Conservation (phyloP, 331 rosid genomes). For the Acacia pycnantha region DNA sequence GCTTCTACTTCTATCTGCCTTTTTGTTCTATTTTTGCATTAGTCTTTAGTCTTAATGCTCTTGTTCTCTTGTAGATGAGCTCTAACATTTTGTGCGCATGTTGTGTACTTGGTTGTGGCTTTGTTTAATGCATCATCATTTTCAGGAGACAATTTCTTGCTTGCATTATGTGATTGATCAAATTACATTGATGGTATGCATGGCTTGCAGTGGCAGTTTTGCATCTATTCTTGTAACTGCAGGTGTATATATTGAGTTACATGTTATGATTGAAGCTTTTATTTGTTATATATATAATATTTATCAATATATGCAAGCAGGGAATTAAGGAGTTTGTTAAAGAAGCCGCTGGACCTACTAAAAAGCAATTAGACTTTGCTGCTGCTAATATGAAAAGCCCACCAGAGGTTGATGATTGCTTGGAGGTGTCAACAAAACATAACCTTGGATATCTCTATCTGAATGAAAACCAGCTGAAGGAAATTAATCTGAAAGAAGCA, state of each 20-base stretch:
- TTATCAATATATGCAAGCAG: conserved; percentile 35
- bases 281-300: conserved; percentile 8
- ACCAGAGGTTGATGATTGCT: conserved; percentile 32
- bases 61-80: background rate
- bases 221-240: conserved; percentile 11
- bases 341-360: conserved; percentile 24
- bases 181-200: conserved; percentile 9
- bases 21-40: background rate
- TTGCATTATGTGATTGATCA: background rate
- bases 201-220: conserved; percentile 17
- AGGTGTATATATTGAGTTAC: conserved; percentile 17
- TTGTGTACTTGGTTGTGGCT: background rate
- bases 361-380: conserved; percentile 30
- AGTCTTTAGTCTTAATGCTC: background rate
- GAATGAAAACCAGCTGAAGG: conserved; percentile 29
- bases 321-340: conserved; percentile 36
- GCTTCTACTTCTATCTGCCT: background rate
- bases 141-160: background rate
- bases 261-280: conserved; percentile 5
- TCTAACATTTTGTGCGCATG: background rate
- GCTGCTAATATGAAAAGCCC: conserved; percentile 30
- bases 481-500: conserved; percentile 30
- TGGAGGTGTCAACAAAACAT: conserved; percentile 29
- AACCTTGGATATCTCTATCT: conserved; percentile 31
- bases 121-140: background rate